Evolutionary conservation across 176 grass and related monocot genomes (phyloP).

Genomic region (Avena atlantica): DNA sequence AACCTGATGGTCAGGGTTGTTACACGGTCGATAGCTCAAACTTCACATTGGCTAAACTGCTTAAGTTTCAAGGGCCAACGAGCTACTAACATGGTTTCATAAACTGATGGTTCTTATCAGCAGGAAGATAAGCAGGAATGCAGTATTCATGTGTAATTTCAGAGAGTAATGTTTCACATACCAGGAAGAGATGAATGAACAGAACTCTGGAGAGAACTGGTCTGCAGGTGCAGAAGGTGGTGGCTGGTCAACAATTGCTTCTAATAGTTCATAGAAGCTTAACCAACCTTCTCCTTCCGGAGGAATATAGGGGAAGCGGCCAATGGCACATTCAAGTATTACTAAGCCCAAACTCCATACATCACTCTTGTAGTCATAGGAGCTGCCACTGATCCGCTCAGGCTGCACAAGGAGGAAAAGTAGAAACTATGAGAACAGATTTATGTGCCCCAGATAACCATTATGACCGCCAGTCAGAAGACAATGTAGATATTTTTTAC

Average conservation of each 20-base stretch:
- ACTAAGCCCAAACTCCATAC: constrained; percentile 97
- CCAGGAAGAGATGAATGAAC: constrained; percentile 90
- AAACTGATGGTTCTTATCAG: no score
- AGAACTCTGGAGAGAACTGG: constrained; percentile 96
- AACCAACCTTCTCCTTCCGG: constrained; percentile 79
- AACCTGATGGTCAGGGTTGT: background rate
- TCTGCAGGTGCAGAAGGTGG: constrained; percentile 85
- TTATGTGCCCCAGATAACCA: constrained; percentile 24
- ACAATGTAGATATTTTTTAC: constrained; percentile 43
- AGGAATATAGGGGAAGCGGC: constrained; percentile 87
- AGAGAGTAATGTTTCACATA: constrained; percentile 38
- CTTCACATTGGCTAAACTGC: constrained; percentile 3
- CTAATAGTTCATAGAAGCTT: constrained; percentile 95
- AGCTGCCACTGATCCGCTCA: constrained; percentile 91
- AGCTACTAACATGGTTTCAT: constrained; percentile 9
- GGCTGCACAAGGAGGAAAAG: constrained; percentile 60
- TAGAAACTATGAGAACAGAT: constrained; percentile 38
- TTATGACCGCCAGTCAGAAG: background rate
- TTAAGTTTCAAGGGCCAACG: constrained; percentile 19
- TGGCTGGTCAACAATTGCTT: constrained; percentile 96
- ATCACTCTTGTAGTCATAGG: constrained; percentile 97
- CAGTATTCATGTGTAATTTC: constrained; percentile 4
- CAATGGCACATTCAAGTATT: constrained; percentile 94
- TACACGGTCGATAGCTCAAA: background rate
- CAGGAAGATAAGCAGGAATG: background rate